Evolutionary conservation across 768 basidiomycete genomes (phyloP), one percentile per base, ranked within the genome.

Genomic region (Lentinula detonsa): DNA sequence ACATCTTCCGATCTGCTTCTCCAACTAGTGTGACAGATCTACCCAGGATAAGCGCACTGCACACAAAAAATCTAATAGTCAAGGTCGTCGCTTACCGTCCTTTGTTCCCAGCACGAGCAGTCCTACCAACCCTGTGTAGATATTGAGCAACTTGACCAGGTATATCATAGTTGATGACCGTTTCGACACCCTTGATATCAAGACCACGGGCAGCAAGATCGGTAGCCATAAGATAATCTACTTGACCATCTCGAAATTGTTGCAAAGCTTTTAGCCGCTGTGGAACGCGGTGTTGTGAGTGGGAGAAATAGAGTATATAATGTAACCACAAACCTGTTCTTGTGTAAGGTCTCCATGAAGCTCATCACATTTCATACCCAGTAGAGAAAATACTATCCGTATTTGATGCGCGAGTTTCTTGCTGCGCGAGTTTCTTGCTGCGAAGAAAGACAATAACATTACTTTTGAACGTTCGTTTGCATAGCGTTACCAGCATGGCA

Each of bases 151-250:
- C 77, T 68, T 95, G 91, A 18, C 85, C 82, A 9, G 97, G 97
- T 95, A 98, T 97, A 71, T 99, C 97, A 70, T 95, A 98, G 73
- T 99, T 99, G 72, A 99, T 95, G 63, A 99, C 93, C 2, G 94
- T 95, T 70, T 98, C 93, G 28, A 98, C 88, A 15, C 95, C 95
- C 71, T 95, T 96, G 78, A 99, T 97, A 74, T 98, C 96, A 33
- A 99, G 81, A 73, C 97, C 93, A 62, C 95, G 87, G 59, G 95
- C 91, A 35, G 97, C 97, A 39, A 99, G 77, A 71, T 98, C 97
- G 0, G 97, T 99, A 2, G 95, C 96, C 81, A 99, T 90, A 8
- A 99, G 78, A 73, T 86, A 98, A 72, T 95, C 91, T n/a, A 91
- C 91, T 31, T 81, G 71, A 18, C 93, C 90, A 63, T 93, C 91